Evolutionary conservation across 2,329 filamentous ascomycete genomes (phyloP).

Genomic region (Fusarium burgessii): DNA sequence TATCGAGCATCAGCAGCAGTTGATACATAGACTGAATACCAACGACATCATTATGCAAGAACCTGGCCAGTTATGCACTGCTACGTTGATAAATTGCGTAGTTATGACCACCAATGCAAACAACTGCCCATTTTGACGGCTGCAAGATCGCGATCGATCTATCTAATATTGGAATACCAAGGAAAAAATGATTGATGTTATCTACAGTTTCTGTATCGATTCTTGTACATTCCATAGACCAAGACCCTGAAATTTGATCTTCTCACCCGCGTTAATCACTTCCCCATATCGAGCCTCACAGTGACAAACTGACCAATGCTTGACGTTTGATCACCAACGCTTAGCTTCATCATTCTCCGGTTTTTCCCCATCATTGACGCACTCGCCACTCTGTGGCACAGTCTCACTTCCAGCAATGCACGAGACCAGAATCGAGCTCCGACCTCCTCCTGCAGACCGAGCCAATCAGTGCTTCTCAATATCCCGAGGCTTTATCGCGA

Average conservation of each 20-base stretch:
- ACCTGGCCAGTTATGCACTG: slow-evolving; percentile 21
- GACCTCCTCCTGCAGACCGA: slow-evolving; percentile 41
- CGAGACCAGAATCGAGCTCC: slow-evolving; percentile 29
- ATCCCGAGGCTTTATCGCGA: slow-evolving; percentile 50
- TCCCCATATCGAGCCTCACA: slow-evolving; percentile 31
- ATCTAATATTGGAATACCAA: not conserved
- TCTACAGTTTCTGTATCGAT: slow-evolving; percentile 10
- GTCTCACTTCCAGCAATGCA: slow-evolving; percentile 14
- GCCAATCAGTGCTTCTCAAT: slow-evolving; percentile 39
- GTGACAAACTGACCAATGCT: slow-evolving; percentile 30
- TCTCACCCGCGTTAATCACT: slow-evolving; percentile 32
- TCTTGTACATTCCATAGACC: slow-evolving; percentile 34
- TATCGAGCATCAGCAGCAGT: not conserved
- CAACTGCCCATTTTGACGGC: slow-evolving; percentile 17
- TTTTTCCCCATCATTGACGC: slow-evolving; percentile 38
- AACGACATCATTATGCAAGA: not conserved
- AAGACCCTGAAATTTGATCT: slow-evolving; percentile 34
- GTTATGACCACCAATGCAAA: slow-evolving; percentile 19
- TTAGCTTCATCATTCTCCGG: slow-evolving; percentile 32
- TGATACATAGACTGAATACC: not conserved
- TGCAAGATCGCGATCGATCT: slow-evolving; percentile 37
- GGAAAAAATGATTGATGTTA: not conserved
- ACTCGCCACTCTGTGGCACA: slow-evolving; percentile 49
- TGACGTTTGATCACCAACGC: slow-evolving; percentile 35
- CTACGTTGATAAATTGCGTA: slow-evolving; percentile 9